Percentiles rank a stretch among this genome's conserved stretches.
These are phyloP conservation scores for Pichia gijzeniarum DNA, from an alignment of 805 yeast genomes.

Conservation along the genomic window DNA sequence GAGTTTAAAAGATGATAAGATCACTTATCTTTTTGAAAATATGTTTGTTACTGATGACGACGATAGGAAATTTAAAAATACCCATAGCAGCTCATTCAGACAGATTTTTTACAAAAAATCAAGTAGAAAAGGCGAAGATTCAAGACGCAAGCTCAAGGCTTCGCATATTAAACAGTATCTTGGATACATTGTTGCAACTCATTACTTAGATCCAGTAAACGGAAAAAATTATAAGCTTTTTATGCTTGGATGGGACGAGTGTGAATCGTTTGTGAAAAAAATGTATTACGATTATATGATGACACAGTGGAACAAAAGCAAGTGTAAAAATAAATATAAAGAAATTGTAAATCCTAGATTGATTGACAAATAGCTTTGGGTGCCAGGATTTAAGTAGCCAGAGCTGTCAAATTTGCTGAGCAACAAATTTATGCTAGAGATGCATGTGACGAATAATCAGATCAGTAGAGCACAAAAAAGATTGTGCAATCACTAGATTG, in stretches of 20 bases:
- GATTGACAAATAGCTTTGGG: not conserved
- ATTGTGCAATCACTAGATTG: too few species aligned
- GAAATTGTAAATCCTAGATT: not conserved
- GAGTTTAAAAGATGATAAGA: not conserved
- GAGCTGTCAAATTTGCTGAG: too few species aligned
- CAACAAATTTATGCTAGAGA: too few species aligned
- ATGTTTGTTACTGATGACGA: too few species aligned
- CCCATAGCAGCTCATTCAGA: too few species aligned
- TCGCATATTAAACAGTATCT: not conserved
- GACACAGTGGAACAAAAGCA: not conserved
- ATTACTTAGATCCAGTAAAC: not conserved
- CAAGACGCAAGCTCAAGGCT: not conserved
- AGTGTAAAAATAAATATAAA: not conserved
- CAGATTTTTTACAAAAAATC: too few species aligned
- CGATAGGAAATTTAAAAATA: too few species aligned
- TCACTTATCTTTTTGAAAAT: not conserved
- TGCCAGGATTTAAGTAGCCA: not conserved
- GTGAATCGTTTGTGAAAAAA: not conserved
- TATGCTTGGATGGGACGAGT: slow-evolving; percentile 1
- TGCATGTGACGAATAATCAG: too few species aligned
- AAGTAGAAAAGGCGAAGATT: not conserved
- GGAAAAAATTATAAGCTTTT: not conserved
- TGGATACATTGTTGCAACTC: slow-evolving; percentile 1
- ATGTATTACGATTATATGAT: not conserved
- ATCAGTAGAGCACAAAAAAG: too few species aligned